These are phyloP conservation scores for Podosphaera xanthii DNA, from an alignment of 2,329 filamentous ascomycete species.

Conservation along the genomic window DNA sequence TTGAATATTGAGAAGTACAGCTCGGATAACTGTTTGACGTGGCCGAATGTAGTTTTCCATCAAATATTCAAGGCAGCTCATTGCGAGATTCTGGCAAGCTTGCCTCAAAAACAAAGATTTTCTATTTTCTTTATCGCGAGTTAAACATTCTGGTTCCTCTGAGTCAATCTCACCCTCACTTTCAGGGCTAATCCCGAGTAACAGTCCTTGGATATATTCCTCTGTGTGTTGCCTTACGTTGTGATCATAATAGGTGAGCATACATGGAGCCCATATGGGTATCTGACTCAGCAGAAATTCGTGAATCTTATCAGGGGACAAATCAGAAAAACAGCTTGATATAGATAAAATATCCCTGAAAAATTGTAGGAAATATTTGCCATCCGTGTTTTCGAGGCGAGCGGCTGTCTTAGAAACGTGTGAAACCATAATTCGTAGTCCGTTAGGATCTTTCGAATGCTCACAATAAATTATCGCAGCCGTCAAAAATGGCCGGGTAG, in stretches of 20 bases:
- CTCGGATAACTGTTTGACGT: slow-evolving; percentile 11
- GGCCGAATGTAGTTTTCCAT: slow-evolving; percentile 12
- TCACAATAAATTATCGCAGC: slow-evolving; percentile 15
- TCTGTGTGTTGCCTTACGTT: slow-evolving; percentile 22
- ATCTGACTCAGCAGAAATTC: slow-evolving; percentile 19
- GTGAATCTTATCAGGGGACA: slow-evolving; percentile 20
- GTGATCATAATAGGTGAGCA: slow-evolving; percentile 27
- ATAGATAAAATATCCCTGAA: slow-evolving; percentile 12
- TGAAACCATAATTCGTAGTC: slow-evolving; percentile 7
- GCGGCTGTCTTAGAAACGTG: slow-evolving; percentile 9
- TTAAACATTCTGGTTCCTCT: background rate
- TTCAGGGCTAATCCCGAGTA: slow-evolving; percentile 1
- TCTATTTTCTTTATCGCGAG: slow-evolving; percentile 2
- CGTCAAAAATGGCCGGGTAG: slow-evolving; percentile 11
- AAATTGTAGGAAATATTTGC: slow-evolving; percentile 14
- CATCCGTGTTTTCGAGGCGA: slow-evolving; percentile 12
- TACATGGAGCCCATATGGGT: slow-evolving; percentile 25
- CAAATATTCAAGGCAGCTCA: slow-evolving; percentile 14
- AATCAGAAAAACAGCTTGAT: slow-evolving; percentile 4
- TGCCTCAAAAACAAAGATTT: slow-evolving; percentile 3
- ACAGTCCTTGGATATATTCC: slow-evolving; percentile 8
- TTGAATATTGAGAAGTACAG: slow-evolving; percentile 11
- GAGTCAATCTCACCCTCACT: slow-evolving; percentile 4
- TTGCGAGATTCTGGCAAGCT: slow-evolving; percentile 10
- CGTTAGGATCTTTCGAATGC: slow-evolving; percentile 8